These are phyloP conservation scores for Pistacia atlantica DNA, from an alignment of 345 rosid species.

Conservation along the genomic window DNA sequence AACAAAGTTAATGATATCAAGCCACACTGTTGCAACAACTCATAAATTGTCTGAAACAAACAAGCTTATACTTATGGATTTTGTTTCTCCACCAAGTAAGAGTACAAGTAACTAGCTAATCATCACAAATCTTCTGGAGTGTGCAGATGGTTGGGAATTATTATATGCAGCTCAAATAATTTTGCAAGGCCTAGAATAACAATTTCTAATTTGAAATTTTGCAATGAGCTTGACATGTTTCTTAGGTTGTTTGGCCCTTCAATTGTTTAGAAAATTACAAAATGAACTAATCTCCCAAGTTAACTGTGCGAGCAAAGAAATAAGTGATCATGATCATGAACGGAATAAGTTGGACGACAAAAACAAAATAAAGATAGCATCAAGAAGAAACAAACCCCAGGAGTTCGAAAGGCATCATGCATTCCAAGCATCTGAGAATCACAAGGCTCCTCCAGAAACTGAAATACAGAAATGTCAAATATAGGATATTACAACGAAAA, in stretches of 20 bases:
- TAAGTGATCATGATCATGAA: not conserved
- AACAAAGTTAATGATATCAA: not conserved
- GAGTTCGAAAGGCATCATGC: conserved; percentile 63
- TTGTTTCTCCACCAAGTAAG: not conserved
- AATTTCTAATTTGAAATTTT: not conserved
- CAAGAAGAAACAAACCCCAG: conserved; percentile 62
- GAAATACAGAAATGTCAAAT: conserved; percentile 21
- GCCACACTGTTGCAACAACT: not conserved
- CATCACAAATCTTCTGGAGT: not conserved
- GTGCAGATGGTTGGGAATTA: not conserved
- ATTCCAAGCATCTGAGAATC: conserved; percentile 44
- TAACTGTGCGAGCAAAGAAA: not conserved
- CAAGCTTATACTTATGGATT: not conserved
- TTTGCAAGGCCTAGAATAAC: not conserved
- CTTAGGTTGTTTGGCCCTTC: not conserved
- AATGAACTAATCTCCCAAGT: not conserved
- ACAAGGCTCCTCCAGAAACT: conserved; percentile 65
- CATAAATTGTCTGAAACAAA: not conserved
- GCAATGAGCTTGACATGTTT: too few species aligned
- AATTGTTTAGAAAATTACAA: not conserved
- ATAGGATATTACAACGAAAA: not conserved
- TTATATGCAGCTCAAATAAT: too few species aligned
- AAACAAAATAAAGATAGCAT: not conserved
- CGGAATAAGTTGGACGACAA: not conserved
- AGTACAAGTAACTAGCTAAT: not conserved